Conservation (phyloP, 2,329 filamentous ascomycete genomes). For the Fusarium multiceps region DNA sequence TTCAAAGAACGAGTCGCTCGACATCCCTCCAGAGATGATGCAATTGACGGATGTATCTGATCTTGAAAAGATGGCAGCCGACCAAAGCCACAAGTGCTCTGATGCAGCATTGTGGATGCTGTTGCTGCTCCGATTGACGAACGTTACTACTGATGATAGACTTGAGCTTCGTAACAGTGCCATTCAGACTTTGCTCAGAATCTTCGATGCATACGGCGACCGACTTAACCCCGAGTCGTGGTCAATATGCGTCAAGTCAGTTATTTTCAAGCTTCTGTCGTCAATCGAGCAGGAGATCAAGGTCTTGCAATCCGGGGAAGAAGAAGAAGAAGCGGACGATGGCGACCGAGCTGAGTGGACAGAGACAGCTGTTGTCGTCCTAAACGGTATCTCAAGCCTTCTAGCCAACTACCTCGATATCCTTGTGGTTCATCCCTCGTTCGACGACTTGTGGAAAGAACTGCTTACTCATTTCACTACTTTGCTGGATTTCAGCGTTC, state of each 20-base stretch:
- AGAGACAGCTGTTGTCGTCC: conserved; percentile 78
- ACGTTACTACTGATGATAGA: conserved; percentile 76
- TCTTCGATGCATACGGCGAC: conserved; percentile 91
- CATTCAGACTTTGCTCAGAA: conserved; percentile 89
- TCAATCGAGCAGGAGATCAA: conserved; percentile 71
- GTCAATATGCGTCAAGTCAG: conserved; percentile 82
- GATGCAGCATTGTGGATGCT: conserved; percentile 83
- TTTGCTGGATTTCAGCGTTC: conserved; percentile 69
- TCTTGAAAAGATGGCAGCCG: conserved; percentile 67
- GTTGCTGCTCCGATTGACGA: conserved; percentile 75
- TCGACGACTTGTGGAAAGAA: conserved; percentile 79
- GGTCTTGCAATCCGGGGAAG: conserved; percentile 51
- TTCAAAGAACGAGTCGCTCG: conserved; percentile 66
- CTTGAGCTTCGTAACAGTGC: conserved; percentile 86
- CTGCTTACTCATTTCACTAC: conserved; percentile 76
- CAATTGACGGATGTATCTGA: conserved; percentile 62
- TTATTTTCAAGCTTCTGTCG: conserved; percentile 81
- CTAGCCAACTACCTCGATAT: conserved; percentile 81
- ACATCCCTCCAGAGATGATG: conserved; percentile 68
- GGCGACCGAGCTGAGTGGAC: conserved; percentile 70
- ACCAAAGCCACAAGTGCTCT: conserved; percentile 69
- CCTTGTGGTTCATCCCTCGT: conserved; percentile 72
- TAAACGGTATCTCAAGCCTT: conserved; percentile 78
- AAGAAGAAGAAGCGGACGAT: conserved; percentile 50
- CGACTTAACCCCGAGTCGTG: conserved; percentile 81